A percentile compares a stretch with the other conserved stretches of the same genome.
phyloP scores from a whole-genome alignment of 768 basidiomycete species.

The Amanita fuliginea region DNA sequence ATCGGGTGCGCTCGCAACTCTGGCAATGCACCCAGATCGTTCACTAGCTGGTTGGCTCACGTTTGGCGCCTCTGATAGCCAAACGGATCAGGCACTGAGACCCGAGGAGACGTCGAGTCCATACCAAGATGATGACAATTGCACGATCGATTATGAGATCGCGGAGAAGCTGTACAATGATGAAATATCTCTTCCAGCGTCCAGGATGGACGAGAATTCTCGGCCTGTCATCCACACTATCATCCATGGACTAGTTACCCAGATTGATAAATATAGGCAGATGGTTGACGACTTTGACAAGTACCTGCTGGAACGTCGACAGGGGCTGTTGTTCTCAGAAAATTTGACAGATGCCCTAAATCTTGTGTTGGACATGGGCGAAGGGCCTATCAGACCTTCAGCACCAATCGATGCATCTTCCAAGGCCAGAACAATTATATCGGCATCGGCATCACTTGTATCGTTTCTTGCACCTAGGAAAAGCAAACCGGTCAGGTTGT shows the following conservation, averaged over 20 bases:
- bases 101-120: conserved; percentile 4
- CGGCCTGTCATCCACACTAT: conserved; percentile 76
- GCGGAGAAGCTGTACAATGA: conserved; percentile 53
- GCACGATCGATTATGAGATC: conserved; percentile 69
- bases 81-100: background rate
- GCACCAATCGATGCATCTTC: conserved; percentile 20
- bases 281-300: conserved; percentile 73
- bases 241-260: conserved; percentile 67
- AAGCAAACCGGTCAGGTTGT: conserved; percentile 30
- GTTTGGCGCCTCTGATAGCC: conserved; percentile 38
- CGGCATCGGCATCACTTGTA: conserved; percentile 50
- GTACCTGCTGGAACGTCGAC: conserved; percentile 75
- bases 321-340: conserved; percentile 85
- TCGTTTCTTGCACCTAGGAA: conserved; percentile 77
- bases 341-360: conserved; percentile 85
- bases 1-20: conserved; percentile 68
- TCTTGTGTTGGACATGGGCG: conserved; percentile 52
- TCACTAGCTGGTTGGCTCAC: conserved; percentile 86
- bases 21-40: conserved; percentile 80
- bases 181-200: conserved; percentile 48
- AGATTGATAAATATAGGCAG: conserved; percentile 72
- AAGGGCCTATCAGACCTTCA: conserved; percentile 25
- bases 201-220: conserved; percentile 57
- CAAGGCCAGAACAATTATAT: conserved; percentile 34
- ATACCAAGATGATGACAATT: conserved; percentile 61